These are phyloP conservation scores for Myrica gale DNA, from an alignment of 306 rosid genomes.

Conservation along the genomic window DNA sequence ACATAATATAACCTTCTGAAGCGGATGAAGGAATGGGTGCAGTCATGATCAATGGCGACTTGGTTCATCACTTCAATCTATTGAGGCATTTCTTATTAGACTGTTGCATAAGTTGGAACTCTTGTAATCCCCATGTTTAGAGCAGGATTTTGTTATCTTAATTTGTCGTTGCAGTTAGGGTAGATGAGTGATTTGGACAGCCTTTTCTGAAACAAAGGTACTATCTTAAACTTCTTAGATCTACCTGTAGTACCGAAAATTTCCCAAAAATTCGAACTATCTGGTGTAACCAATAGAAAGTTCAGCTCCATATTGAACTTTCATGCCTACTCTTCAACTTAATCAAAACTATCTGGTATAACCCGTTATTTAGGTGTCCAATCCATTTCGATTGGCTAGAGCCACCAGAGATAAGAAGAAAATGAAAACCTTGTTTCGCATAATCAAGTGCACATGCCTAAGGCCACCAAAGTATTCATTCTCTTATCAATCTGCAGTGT, in stretches of 20 bases:
- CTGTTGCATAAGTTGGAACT: no score
- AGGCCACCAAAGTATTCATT: background rate
- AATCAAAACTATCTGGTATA: background rate
- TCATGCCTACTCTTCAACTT: no score
- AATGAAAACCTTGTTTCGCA: background rate
- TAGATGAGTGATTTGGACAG: background rate
- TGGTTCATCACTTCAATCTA: background rate
- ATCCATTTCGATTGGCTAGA: background rate
- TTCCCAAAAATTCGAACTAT: background rate
- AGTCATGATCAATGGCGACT: background rate
- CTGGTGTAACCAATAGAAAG: background rate
- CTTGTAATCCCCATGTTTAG: no score
- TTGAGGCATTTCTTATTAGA: background rate
- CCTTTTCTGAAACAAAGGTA: background rate
- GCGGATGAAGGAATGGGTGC: background rate
- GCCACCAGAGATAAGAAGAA: background rate
- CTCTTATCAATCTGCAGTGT: background rate
- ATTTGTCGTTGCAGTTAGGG: no score
- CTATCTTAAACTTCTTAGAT: background rate
- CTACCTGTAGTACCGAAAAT: background rate
- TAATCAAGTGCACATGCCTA: background rate
- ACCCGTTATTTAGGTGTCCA: background rate
- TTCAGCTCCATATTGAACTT: no score
- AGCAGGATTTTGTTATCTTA: no score
- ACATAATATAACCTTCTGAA: background rate